Evolutionary conservation across 2,329 filamentous ascomycete genomes (phyloP).

Genomic region (Fragosphaeria purpurea): DNA sequence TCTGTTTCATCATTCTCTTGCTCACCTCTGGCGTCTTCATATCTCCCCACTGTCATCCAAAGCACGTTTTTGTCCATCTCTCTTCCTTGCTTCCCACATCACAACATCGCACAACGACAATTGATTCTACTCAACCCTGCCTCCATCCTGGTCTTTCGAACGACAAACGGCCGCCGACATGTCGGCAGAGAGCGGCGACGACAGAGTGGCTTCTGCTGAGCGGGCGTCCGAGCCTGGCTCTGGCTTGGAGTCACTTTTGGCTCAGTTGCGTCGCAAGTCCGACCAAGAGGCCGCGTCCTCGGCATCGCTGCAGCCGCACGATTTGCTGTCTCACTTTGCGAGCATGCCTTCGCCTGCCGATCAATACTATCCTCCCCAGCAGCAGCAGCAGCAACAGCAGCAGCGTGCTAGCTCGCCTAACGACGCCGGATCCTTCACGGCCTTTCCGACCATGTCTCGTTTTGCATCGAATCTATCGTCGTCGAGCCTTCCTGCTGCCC

Average conservation of each 20-base stretch:
- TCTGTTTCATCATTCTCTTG: background rate
- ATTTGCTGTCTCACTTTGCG: conserved; percentile 21
- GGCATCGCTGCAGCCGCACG: conserved; percentile 15
- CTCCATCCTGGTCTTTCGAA: no score
- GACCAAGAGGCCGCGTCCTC: conserved; percentile 16
- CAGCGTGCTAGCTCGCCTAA: conserved; percentile 18
- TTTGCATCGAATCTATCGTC: conserved; percentile 6
- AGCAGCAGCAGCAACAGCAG: background rate
- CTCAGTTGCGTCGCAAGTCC: conserved; percentile 27
- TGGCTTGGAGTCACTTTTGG: conserved; percentile 31
- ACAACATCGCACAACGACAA: no score
- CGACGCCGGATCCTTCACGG: conserved; percentile 11
- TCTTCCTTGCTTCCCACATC: no score
- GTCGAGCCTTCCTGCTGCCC: conserved; percentile 30
- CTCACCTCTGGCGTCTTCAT: no score
- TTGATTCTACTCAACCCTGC: no score
- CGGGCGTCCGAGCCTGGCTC: conserved; percentile 16
- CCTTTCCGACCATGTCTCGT: conserved; percentile 13
- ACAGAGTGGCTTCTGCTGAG: conserved; percentile 9
- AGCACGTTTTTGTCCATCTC: no score
- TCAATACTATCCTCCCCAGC: conserved; percentile 17
- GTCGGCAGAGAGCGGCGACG: conserved; percentile 10
- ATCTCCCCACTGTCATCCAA: no score
- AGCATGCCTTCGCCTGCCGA: conserved; percentile 12
- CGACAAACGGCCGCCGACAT: conserved; percentile 1